Evolutionary conservation across 805 yeast genomes (phyloP).

Genomic region (Candida maesae): DNA sequence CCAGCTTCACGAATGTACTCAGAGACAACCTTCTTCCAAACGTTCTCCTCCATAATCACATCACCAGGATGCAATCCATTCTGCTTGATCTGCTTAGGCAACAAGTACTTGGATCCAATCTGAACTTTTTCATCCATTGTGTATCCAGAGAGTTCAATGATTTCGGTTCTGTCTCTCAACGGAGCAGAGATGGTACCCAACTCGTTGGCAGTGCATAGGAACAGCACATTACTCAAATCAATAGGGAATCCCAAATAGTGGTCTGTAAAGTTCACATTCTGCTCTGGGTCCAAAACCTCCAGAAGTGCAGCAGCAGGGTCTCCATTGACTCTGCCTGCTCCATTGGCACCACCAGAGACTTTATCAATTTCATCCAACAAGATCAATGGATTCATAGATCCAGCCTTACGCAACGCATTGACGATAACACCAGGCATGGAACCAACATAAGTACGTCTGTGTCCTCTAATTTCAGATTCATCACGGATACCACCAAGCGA

Average conservation of each 20-base stretch:
- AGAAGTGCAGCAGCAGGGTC: slow-evolving; percentile 88
- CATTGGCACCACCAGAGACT: slow-evolving; percentile 49
- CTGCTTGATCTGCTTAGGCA: slow-evolving; percentile 70
- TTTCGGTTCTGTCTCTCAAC: slow-evolving; percentile 78
- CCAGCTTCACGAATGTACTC: slow-evolving; percentile 85
- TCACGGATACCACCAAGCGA: slow-evolving; percentile 87
- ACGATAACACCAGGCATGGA: slow-evolving; percentile 85
- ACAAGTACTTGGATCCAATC: slow-evolving; percentile 62
- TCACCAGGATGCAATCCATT: slow-evolving; percentile 54
- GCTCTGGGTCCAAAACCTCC: slow-evolving; percentile 90
- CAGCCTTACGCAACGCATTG: slow-evolving; percentile 71
- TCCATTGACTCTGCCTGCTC: slow-evolving; percentile 53
- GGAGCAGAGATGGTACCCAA: slow-evolving; percentile 70
- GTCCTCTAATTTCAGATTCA: slow-evolving; percentile 88
- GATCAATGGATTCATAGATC: slow-evolving; percentile 79
- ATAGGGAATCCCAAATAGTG: slow-evolving; percentile 84
- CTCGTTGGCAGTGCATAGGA: slow-evolving; percentile 85
- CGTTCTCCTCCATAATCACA: slow-evolving; percentile 46
- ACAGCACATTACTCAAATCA: slow-evolving; percentile 75
- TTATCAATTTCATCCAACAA: slow-evolving; percentile 85
- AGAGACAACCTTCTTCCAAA: slow-evolving; percentile 58
- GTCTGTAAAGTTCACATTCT: slow-evolving; percentile 70
- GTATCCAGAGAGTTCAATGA: slow-evolving; percentile 74
- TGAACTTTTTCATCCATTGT: slow-evolving; percentile 71
- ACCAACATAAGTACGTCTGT: slow-evolving; percentile 86